Base-by-base conservation (phyloP, 257 asterid species). In the Euphrasia confusa region DNA sequence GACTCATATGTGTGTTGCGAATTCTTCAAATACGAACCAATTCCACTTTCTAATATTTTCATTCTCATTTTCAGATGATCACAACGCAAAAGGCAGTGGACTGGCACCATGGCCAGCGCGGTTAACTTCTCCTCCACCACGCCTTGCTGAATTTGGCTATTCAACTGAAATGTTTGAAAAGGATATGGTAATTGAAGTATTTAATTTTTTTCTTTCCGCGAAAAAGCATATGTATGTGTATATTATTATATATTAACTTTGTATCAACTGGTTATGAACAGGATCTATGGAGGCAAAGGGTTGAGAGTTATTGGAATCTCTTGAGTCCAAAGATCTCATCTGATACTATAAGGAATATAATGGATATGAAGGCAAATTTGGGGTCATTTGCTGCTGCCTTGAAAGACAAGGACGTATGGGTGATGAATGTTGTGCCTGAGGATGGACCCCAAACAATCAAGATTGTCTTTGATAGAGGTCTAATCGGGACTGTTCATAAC, bases 61-160 rank as follows among this genome's bases (percentile, higher is more conserved):
- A 59, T 68, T 60, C 63, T 57, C 53, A n/a, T 57, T 45, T 63
- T 67, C 86, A 92, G 97, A 84, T 81, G 99, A 92, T 71, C 97
- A 92, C 75, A 84, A 75, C 65, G 71, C 84, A 50, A 67, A 68
- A 55, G 99, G 99, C 58, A 86, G 96, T 63, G 97, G 88, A 63
- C 82, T 92, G 71, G 91, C 88, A 54, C 97, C 97, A 32, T 92
- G 99, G 99, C 99, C 99, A 49, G 89, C 93, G 18, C 81, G 97
- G 64, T 66, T 89, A 67, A 84, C 93, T 42, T 35, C 96, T 61
- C 85, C 95, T 59, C 96, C 99, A 47, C 99, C 99, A 5, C 89
- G 99, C 42, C 96, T 92, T 74, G 86, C 96, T 71, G 99, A 92
- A 81, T 84, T 92, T 63, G 97, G 99, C 75, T 92, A 89, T 74